These are phyloP conservation scores for Schwanniomyces sp. DNA, from an alignment of 805 yeast genomes.

Conservation along the genomic window DNA sequence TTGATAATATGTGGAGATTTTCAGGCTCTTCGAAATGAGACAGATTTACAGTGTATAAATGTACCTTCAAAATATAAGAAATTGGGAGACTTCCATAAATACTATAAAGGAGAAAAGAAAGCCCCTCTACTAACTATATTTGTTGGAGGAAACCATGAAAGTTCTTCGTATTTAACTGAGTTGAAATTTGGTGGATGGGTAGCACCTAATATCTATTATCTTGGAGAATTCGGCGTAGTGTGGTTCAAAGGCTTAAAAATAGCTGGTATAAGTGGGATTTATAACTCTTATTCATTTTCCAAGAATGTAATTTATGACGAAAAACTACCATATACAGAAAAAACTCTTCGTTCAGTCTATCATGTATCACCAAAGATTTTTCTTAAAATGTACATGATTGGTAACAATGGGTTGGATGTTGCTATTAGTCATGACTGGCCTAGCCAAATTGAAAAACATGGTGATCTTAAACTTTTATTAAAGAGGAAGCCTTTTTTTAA, in stretches of 20 bases:
- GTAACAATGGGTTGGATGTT: constrained; percentile 42
- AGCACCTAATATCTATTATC: constrained; percentile 79
- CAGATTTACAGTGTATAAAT: constrained; percentile 68
- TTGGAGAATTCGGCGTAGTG: constrained; percentile 76
- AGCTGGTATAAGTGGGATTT: constrained; percentile 85
- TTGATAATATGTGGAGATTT: constrained; percentile 89
- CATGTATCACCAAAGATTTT: constrained; percentile 72
- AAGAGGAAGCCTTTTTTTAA: constrained; percentile 64
- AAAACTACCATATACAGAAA: constrained; percentile 47
- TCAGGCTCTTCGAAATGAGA: constrained; percentile 67
- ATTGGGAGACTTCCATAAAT: constrained; percentile 78
- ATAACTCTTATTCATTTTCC: constrained; percentile 39
- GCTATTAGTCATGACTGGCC: constrained; percentile 96
- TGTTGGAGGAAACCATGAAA: constrained; percentile 95
- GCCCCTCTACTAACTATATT: constrained; percentile 83
- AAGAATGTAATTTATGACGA: constrained; percentile 45
- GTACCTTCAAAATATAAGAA: constrained; percentile 76
- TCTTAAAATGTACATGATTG: constrained; percentile 50
- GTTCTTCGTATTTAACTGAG: constrained; percentile 73
- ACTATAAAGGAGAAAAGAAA: constrained; percentile 54
- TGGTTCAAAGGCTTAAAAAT: constrained; percentile 77
- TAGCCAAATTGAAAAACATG: constrained; percentile 65
- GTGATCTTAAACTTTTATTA: constrained; percentile 53
- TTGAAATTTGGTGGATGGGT: constrained; percentile 90
- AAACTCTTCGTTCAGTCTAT: constrained; percentile 58